A percentile compares a stretch with the other conserved stretches of the same genome.
These are phyloP conservation scores for Hypoxylon sp. DNA, from an alignment of 2,329 filamentous ascomycete genomes.

Conservation along the genomic window DNA sequence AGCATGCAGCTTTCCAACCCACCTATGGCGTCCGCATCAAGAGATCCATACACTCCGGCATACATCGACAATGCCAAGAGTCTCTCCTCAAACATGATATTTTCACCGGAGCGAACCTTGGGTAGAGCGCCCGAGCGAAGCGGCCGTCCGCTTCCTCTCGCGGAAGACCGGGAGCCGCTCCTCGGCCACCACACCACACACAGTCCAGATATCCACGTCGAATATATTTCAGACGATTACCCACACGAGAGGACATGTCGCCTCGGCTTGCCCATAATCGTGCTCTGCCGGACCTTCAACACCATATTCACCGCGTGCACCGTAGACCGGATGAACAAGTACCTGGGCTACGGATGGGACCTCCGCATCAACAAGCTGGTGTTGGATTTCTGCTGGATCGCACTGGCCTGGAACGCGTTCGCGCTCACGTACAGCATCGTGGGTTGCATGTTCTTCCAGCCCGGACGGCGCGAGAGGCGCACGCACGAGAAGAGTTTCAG, in stretches of 20 bases:
- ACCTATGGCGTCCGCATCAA: neutral
- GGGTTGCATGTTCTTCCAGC: conserved; percentile 2
- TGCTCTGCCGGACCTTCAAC: conserved; percentile 18
- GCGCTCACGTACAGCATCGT: conserved; percentile 4
- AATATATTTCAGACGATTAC: neutral
- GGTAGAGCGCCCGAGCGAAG: neutral
- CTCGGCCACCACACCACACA: neutral
- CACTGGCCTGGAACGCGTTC: conserved; percentile 11
- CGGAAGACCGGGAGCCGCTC: conserved; percentile 15
- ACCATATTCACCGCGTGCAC: conserved; percentile 13
- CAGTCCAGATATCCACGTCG: neutral
- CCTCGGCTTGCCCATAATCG: conserved; percentile 7
- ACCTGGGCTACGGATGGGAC: conserved; percentile 4
- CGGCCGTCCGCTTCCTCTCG: neutral
- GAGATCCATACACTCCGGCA: neutral
- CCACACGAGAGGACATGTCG: neutral
- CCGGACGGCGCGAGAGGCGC: neutral
- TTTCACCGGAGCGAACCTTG: neutral
- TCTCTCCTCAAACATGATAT: conserved; percentile 6
- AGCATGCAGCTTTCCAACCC: conserved; percentile 1
- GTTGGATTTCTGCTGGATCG: conserved; percentile 17
- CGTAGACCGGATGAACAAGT: conserved; percentile 7
- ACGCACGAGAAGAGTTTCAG: neutral
- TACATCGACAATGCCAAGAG: conserved; percentile 13
- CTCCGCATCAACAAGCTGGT: conserved; percentile 5